Percentiles rank a stretch among this genome's conserved stretches.
phyloP scores from a whole-genome alignment of 148 eudicot genomes.

The Chenopodium quinoa region DNA sequence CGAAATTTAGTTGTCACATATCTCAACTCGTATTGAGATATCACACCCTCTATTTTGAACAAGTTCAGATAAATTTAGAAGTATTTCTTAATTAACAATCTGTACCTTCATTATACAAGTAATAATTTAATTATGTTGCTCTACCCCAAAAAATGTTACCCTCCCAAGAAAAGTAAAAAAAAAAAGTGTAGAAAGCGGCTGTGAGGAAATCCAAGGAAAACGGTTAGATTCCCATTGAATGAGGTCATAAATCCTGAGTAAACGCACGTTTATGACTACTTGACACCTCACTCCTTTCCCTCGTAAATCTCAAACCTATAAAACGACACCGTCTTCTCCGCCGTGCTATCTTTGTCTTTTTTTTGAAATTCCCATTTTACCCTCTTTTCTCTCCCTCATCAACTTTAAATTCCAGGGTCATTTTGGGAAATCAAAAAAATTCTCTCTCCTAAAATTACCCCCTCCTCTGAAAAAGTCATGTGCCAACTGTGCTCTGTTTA shows the following conservation, averaged over 20 bases:
- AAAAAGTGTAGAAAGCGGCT: conserved; percentile 8
- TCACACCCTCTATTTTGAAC: too few relatives aligned
- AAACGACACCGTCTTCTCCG: conserved; percentile 17
- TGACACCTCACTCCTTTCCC: background rate
- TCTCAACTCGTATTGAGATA: too few relatives aligned
- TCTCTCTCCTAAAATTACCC: background rate
- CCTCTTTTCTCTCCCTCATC: background rate
- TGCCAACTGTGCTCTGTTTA: background rate
- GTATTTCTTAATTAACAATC: background rate
- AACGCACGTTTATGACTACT: background rate
- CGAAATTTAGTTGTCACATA: too few relatives aligned
- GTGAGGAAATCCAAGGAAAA: conserved; percentile 17
- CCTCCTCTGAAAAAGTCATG: conserved; percentile 6
- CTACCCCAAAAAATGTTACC: too few relatives aligned
- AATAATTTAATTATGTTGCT: background rate
- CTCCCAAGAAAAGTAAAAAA: background rate
- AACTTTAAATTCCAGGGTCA: background rate
- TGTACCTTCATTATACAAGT: background rate
- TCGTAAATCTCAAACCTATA: background rate
- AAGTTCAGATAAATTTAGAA: too few relatives aligned
- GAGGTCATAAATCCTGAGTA: background rate
- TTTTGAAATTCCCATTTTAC: background rate
- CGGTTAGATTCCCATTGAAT: conserved; percentile 9
- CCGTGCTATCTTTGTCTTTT: conserved; percentile 7
- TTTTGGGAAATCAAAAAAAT: background rate